Evolutionary conservation across 2,329 filamentous ascomycete genomes (phyloP).

Genomic region (Fusarium albosuccineum): DNA sequence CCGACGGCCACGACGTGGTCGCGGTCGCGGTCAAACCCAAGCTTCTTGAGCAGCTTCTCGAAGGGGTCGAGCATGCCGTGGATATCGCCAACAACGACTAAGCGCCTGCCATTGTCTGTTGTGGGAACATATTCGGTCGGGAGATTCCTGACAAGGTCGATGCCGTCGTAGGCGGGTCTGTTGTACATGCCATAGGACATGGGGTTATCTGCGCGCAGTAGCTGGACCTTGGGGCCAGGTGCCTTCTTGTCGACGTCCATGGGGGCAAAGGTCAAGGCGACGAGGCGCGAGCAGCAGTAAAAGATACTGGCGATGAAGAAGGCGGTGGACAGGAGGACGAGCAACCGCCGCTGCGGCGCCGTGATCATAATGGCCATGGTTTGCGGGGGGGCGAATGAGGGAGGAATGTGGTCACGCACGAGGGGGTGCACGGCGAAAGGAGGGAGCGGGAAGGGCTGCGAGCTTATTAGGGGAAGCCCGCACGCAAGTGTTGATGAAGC

Average conservation of each 20-base stretch:
- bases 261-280: slow-evolving; percentile 39
- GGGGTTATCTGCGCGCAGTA: slow-evolving; percentile 49
- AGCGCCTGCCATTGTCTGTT: slow-evolving; percentile 62
- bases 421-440: background rate
- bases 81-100: slow-evolving; percentile 91
- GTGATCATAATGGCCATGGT: slow-evolving; percentile 42
- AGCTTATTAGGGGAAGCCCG: slow-evolving; percentile 1
- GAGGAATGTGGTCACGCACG: slow-evolving; percentile 3
- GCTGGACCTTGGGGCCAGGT: slow-evolving; percentile 25
- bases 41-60: slow-evolving; percentile 73
- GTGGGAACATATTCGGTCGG: slow-evolving; percentile 51
- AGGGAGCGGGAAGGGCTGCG: background rate
- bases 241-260: slow-evolving; percentile 17
- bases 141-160: slow-evolving; percentile 49
- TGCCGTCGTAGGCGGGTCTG: slow-evolving; percentile 54
- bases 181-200: slow-evolving; percentile 58
- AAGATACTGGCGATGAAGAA: slow-evolving; percentile 53
- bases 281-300: slow-evolving; percentile 52
- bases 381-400: slow-evolving; percentile 21
- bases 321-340: slow-evolving; percentile 49
- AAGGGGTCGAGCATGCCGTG: slow-evolving; percentile 85
- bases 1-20: slow-evolving; percentile 85
- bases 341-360: slow-evolving; percentile 46
- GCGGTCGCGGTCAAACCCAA: slow-evolving; percentile 65
- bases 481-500: background rate